A percentile compares a stretch with the other conserved stretches of the same genome.
These are phyloP conservation scores for Beauveria medogensis DNA, from an alignment of 2,329 filamentous ascomycete genomes.

Conservation along the genomic window DNA sequence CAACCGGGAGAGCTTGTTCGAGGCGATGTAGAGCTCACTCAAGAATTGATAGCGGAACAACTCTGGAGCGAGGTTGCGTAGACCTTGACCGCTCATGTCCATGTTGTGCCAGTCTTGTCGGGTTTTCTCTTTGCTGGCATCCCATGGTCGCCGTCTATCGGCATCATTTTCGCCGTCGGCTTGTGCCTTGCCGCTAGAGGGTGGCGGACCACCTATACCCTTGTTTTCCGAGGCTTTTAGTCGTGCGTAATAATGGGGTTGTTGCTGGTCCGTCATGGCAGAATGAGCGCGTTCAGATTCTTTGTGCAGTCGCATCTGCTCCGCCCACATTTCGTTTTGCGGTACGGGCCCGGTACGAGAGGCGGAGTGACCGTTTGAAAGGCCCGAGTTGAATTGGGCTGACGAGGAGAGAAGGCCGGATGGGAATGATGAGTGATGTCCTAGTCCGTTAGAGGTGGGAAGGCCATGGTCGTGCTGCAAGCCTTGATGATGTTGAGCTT, in stretches of 20 bases:
- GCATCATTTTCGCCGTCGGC: conserved; percentile 46
- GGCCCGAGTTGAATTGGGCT: conserved; percentile 47
- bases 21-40: conserved; percentile 85
- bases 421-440: conserved; percentile 32
- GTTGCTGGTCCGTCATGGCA: conserved; percentile 61
- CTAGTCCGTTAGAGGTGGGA: conserved; percentile 45
- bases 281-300: conserved; percentile 64
- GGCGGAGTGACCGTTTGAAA: conserved; percentile 50
- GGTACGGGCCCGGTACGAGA: conserved; percentile 43
- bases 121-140: conserved; percentile 57
- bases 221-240: conserved; percentile 63
- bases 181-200: conserved; percentile 39
- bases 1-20: conserved; percentile 79
- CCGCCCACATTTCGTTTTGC: conserved; percentile 69
- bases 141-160: conserved; percentile 53
- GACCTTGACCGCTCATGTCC: conserved; percentile 91
- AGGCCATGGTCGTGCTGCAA: conserved; percentile 51
- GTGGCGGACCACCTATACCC: conserved; percentile 49
- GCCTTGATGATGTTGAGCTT: conserved; percentile 55
- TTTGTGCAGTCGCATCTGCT: conserved; percentile 75
- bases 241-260: conserved; percentile 64
- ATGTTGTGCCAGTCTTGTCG: conserved; percentile 86
- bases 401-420: conserved; percentile 50
- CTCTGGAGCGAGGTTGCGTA: conserved; percentile 70
- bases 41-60: conserved; percentile 87